Evolutionary conservation across 495 filamentous ascomycete species (phyloP), one percentile per base, ranked within the genome.

Genomic region (Trichoderma erinaceum): DNA sequence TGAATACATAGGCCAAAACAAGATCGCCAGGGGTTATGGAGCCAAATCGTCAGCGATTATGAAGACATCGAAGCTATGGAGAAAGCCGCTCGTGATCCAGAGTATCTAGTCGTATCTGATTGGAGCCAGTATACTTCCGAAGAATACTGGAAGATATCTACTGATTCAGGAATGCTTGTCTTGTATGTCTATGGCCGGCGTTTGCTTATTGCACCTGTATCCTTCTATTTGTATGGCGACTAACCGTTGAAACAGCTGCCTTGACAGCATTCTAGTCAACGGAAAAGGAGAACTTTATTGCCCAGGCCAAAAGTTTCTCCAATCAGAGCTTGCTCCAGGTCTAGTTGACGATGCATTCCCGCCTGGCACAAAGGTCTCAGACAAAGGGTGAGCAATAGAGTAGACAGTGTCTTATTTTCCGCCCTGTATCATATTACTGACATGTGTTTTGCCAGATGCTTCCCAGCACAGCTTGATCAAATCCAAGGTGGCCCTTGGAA

Each of bases 81-180:
- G 21, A 52, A 52, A 7, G 48, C 48, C 10, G 48, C 48, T 8
- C 4, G n/a, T 8, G 48, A 52, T 23, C 48, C 48, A 21, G 48
- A 52, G 10, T 52, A 52, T 23, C 48, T 52, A 11, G 48, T 52
- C 1, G 48, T 52, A 23, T 52, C 48, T 52, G 48, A 52, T 21
- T 52, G 48, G 48, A 52, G 48, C 21, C 48, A 52, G 48, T 52
- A 52, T 52, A 52, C 48, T 52, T 52, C 48, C n/a, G 48, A 52
- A 2, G 48, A 52, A 11, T 52, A 52, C 21, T 52, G 48, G 48
- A 52, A 52, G 18, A 52, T 52, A 52, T 52, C 48, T 10, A 52
- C 48, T 52, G 48, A 52, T 52, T 52, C 48, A 4, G 48, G 48
- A 1, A 21, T 52, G 18, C 48, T 52, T 1, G n/a, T 52, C n/a